Evolutionary conservation across 345 rosid genomes (phyloP).

Genomic region (Eucalyptus marginata): DNA sequence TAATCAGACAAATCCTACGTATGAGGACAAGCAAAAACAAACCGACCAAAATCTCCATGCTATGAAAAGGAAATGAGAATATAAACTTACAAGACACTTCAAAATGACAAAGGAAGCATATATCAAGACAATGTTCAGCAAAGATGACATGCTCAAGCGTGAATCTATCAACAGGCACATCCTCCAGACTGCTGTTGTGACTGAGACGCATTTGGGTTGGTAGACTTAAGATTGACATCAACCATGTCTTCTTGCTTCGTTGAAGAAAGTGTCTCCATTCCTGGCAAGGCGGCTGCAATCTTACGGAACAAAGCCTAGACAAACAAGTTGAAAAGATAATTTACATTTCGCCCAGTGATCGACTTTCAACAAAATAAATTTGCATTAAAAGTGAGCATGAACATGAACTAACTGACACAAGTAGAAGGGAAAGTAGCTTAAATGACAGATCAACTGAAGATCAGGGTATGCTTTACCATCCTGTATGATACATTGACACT

Average conservation of each 20-base stretch:
- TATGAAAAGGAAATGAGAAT: not conserved
- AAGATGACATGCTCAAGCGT: not conserved
- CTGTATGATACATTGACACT: not conserved
- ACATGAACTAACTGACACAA: not conserved
- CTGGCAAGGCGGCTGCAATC: constrained; percentile 90
- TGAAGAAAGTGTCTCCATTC: constrained; percentile 89
- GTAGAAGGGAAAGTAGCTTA: not conserved
- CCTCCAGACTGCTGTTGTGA: constrained; percentile 71
- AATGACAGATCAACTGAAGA: not conserved
- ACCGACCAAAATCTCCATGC: not conserved
- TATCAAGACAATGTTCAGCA: not conserved
- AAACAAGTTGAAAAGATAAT: not conserved
- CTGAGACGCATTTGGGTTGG: constrained; percentile 48
- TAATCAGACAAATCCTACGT: not conserved
- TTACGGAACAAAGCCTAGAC: constrained; percentile 70
- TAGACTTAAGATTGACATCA: constrained; percentile 81
- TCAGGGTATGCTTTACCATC: not conserved
- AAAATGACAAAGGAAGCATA: not conserved
- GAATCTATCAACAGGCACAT: constrained; percentile 45
- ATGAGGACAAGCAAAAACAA: not conserved
- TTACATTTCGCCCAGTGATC: not conserved
- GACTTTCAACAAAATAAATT: not conserved
- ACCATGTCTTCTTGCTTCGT: constrained; percentile 93
- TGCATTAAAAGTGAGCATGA: not conserved
- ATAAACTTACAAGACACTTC: not conserved